Conservation (phyloP, 192 early-diverging fungal genomes). For the Entomortierella chlamydospora region DNA sequence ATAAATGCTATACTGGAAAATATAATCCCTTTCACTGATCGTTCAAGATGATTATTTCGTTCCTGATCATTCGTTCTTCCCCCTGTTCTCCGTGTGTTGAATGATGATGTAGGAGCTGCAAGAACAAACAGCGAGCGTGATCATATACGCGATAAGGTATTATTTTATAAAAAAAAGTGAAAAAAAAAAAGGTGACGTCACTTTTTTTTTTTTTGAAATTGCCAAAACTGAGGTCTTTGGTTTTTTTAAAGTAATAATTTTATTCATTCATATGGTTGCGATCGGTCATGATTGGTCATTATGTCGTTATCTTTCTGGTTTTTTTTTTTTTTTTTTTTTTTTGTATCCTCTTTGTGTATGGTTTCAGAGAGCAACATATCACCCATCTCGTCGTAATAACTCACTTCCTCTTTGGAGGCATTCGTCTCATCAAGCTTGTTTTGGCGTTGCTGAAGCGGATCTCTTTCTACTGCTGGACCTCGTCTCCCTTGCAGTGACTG, state of each 20-base stretch:
- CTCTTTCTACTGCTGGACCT: neutral
- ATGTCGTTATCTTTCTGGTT: too few relatives aligned
- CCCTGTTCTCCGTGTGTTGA: neutral
- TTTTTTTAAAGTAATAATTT: neutral
- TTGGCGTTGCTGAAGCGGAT: neutral
- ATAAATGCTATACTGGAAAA: neutral
- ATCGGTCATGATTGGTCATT: too few relatives aligned
- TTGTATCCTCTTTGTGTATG: too few relatives aligned
- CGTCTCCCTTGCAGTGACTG: neutral
- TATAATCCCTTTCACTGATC: neutral
- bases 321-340: too few relatives aligned
- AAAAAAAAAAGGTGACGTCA: neutral
- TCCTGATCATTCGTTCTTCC: neutral
- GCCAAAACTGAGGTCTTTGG: neutral
- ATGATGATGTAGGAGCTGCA: neutral
- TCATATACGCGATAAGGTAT: neutral
- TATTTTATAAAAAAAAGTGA: neutral
- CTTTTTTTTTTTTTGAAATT: neutral
- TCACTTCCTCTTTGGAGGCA: too few relatives aligned
- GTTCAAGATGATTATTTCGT: neutral
- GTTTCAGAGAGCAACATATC: too few relatives aligned
- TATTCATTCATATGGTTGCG: too few relatives aligned
- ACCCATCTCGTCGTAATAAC: too few relatives aligned
- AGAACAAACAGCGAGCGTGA: neutral
- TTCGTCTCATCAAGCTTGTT: too few relatives aligned